These are phyloP conservation scores for Trypanosoma rangeli DNA, from an alignment of 208 protist genomes.

Conservation along the genomic window DNA sequence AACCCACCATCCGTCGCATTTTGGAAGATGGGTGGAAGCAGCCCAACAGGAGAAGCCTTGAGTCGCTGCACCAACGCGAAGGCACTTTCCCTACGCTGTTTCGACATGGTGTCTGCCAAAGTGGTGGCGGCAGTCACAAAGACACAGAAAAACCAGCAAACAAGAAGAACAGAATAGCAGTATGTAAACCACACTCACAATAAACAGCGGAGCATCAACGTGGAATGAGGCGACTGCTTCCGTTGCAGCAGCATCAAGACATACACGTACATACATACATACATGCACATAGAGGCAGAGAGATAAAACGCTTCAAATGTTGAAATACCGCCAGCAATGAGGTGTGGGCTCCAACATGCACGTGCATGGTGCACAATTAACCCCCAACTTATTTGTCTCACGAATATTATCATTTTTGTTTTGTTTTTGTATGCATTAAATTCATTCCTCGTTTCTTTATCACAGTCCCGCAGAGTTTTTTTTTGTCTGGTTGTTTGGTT, in stretches of 20 bases:
- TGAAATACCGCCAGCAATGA: background rate
- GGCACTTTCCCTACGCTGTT: conserved; percentile 41
- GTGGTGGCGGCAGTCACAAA: background rate
- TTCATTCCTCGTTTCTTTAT: background rate
- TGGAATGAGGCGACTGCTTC: background rate
- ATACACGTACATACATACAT: background rate
- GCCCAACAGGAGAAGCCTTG: conserved; percentile 42
- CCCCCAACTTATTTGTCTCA: background rate
- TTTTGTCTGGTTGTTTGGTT: too few species aligned
- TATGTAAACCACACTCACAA: background rate
- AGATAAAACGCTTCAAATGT: background rate
- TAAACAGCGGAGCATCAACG: background rate
- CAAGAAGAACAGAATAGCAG: background rate
- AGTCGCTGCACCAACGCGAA: conserved; percentile 47
- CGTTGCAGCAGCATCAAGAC: background rate
- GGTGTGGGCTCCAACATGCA: background rate
- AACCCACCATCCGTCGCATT: conserved; percentile 25
- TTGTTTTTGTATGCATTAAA: background rate
- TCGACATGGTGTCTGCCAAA: conserved; percentile 6
- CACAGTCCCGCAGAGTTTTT: too few species aligned
- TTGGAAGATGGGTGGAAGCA: conserved; percentile 42
- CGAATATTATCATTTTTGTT: background rate
- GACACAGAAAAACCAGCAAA: conserved; percentile 2
- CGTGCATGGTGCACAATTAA: too few species aligned
- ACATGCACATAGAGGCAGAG: background rate